Evolutionary conservation across 2,329 filamentous ascomycete genomes (phyloP).

Genomic region (Catunica adiposa): DNA sequence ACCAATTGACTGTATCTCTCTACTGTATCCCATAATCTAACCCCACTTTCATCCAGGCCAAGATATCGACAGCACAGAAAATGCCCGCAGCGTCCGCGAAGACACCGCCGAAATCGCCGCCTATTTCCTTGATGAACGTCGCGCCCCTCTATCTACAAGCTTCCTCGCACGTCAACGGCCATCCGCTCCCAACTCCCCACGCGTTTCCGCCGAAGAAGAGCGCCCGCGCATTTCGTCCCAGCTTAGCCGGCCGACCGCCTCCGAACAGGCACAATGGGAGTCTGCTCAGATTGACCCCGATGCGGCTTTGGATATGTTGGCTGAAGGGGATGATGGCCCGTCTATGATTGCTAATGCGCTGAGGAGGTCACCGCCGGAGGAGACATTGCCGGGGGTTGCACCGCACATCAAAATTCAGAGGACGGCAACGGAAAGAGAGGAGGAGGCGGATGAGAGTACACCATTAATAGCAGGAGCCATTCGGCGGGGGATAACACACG

Average conservation of each 20-base stretch:
- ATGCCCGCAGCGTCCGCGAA: constrained; percentile 64
- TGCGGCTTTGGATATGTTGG: constrained; percentile 9
- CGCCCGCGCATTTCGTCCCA: constrained; percentile 6
- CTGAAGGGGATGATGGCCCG: constrained; percentile 21
- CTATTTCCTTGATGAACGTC: constrained; percentile 55
- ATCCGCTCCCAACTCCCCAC: constrained; percentile 20
- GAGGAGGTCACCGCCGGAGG: constrained; percentile 31
- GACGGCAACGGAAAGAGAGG: constrained; percentile 17
- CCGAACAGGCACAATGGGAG: background rate
- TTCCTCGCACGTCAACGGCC: constrained; percentile 18
- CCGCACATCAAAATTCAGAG: constrained; percentile 16
- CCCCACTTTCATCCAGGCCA: constrained; percentile 3
- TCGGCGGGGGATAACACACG: constrained; percentile 3
- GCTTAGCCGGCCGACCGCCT: background rate
- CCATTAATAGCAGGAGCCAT: constrained; percentile 19
- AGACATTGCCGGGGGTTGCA: constrained; percentile 11
- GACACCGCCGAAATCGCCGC: constrained; percentile 77
- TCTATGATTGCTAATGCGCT: constrained; percentile 35
- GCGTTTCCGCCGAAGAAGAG: constrained; percentile 18
- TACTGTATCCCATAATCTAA: constrained; percentile 1
- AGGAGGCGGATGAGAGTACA: constrained; percentile 12
- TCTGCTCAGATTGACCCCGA: constrained; percentile 3
- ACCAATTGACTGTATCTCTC: background rate
- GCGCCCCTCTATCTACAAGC: constrained; percentile 20
- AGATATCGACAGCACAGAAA: constrained; percentile 52